Evolutionary conservation across 441 rosid species (phyloP).

Genomic region (Eruca vesicaria): DNA sequence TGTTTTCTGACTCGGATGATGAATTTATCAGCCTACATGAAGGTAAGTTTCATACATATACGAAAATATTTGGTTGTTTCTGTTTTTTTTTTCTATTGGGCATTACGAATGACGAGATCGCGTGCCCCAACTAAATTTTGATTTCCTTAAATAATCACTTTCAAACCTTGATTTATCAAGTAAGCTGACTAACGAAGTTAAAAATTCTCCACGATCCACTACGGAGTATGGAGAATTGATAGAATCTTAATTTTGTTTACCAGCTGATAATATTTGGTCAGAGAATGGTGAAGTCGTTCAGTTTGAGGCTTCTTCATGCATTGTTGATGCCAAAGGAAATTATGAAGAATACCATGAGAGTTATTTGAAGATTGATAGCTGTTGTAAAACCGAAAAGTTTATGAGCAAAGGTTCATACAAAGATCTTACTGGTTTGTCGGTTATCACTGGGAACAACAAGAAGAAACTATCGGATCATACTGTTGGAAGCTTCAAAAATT

Average conservation of each 20-base stretch:
- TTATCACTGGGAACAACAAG: constrained; percentile 48
- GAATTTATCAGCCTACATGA: constrained; percentile 72
- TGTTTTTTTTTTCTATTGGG: neutral
- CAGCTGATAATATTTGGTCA: constrained; percentile 54
- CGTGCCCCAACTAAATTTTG: neutral
- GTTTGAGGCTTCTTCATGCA: constrained; percentile 66
- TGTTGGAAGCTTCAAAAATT: constrained; percentile 57
- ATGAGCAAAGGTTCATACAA: constrained; percentile 47
- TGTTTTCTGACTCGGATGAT: constrained; percentile 80
- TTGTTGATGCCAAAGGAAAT: constrained; percentile 54
- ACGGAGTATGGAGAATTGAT: neutral
- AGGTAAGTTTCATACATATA: constrained; percentile 39
- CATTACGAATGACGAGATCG: neutral
- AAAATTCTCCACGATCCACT: neutral
- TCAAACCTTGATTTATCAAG: neutral
- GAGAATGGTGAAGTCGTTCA: constrained; percentile 66
- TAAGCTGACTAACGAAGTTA: neutral
- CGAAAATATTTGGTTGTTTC: neutral
- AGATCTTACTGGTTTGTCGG: constrained; percentile 47
- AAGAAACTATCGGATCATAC: constrained; percentile 52
- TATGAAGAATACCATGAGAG: constrained; percentile 74
- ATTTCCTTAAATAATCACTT: neutral
- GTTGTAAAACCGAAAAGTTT: constrained; percentile 39
- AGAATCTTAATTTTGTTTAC: neutral
- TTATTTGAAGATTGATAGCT: constrained; percentile 67